Conservation (phyloP, 2,329 filamentous ascomycete species). For the Alternaria sp. region DNA sequence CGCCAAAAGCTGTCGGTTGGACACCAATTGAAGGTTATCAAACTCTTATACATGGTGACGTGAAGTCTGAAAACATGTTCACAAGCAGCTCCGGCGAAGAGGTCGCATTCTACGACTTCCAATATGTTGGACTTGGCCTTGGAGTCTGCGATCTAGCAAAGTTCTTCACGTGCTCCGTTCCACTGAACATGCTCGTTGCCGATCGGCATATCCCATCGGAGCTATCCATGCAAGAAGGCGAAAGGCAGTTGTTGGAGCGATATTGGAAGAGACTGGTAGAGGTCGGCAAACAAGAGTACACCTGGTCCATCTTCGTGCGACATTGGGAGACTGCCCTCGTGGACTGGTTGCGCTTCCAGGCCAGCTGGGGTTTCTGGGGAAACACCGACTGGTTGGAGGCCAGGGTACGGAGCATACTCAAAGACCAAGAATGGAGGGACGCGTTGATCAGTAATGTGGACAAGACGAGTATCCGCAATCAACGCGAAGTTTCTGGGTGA, state of each 20-base stretch:
- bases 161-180: constrained; percentile 72
- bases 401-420: constrained; percentile 38
- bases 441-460: constrained; percentile 22
- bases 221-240: constrained; percentile 61
- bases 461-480: constrained; percentile 2
- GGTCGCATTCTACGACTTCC: constrained; percentile 74
- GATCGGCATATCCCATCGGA: constrained; percentile 44
- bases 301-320: constrained; percentile 62
- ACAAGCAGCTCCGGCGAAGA: constrained; percentile 58
- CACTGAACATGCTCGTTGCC: constrained; percentile 59
- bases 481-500: neutral
- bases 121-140: constrained; percentile 70
- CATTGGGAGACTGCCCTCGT: constrained; percentile 74
- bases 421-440: constrained; percentile 32
- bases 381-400: constrained; percentile 49
- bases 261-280: constrained; percentile 57
- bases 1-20: constrained; percentile 44
- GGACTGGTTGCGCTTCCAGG: constrained; percentile 66
- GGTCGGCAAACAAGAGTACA: constrained; percentile 54
- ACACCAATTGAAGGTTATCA: constrained; percentile 54
- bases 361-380: constrained; percentile 51
- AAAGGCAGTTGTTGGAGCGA: constrained; percentile 59
- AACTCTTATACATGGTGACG: constrained; percentile 72
- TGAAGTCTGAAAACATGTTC: constrained; percentile 75
- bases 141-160: constrained; percentile 73